Evolutionary conservation across 208 protist genomes (phyloP), one percentile per base, ranked within the genome.

Genomic region (Leishmania tropica): DNA sequence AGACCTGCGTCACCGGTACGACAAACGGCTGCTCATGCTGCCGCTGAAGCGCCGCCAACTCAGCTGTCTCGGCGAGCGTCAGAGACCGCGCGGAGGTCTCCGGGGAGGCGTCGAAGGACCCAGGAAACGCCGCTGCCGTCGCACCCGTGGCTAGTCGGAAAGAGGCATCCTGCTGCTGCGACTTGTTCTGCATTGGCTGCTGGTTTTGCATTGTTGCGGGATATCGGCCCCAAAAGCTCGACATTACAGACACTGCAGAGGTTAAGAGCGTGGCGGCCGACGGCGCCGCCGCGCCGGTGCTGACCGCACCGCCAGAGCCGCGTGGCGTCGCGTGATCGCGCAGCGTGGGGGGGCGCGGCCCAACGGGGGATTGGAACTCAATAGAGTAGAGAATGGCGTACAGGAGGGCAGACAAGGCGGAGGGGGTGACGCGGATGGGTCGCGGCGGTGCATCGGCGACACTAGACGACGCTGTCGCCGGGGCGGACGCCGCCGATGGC

Each of bases 321-420:
- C 78, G 77, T 15, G 60, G 45, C 5, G 78, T 31, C 17, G 74
- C 51, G 73, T 67, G 51, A 47, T 76, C 53, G 56, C 79, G 84
- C 80, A 88, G 72, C 10, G 80, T 58, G 7, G 72, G 62, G 8
- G 84, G 84, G 3, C 81, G 78, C 53, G 87, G 87, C 47, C 83
- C 87, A 10, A 87, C 75, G 0, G 92, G 92, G 8, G 88, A 83
- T 65, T 96, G 91, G 78, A 94, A 95, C 74, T 96, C 91, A 35
- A 96, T 92, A 1, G 90, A 86, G 83, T 93, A 89, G 17, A 95
- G 83, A 81, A 96, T 90, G 37, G 88, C 86, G 76, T 92, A 94
- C 11, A 96, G 71, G 35, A 96, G 81, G 67, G 85, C 83, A 8
- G 92, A 89, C 58, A 95, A 81, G 42, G 91, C 93, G 40, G 89